phyloP scores from a whole-genome alignment of 495 filamentous ascomycete genomes.

The Neurospora sp. region DNA sequence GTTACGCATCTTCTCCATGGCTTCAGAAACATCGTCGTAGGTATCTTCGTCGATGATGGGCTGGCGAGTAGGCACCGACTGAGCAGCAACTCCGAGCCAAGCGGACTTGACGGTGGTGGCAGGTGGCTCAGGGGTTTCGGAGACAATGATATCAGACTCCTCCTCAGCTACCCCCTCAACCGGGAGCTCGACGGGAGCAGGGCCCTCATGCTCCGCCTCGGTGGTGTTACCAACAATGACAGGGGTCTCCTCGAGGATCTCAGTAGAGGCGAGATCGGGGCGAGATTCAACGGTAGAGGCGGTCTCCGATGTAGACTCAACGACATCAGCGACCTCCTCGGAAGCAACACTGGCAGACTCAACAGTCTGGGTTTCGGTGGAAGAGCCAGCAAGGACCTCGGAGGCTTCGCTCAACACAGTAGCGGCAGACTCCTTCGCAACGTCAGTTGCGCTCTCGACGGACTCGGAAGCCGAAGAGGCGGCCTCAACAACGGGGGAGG shows the following conservation, averaged over 20 bases:
- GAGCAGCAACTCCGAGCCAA: slow-evolving; percentile 35
- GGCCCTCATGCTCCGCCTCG: slow-evolving; percentile 37
- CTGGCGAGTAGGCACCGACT: slow-evolving; percentile 30
- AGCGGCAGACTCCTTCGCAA: not conserved
- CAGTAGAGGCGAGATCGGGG: slow-evolving; percentile 12
- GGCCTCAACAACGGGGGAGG: slow-evolving; percentile 2
- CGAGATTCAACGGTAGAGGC: slow-evolving; percentile 4
- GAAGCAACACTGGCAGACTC: slow-evolving; percentile 1
- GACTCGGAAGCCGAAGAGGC: not conserved
- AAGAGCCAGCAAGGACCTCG: not conserved
- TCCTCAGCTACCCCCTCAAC: slow-evolving; percentile 7
- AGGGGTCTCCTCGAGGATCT: slow-evolving; percentile 16
- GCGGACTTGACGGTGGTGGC: slow-evolving; percentile 26
- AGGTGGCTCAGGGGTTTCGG: not conserved
- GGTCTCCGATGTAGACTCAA: slow-evolving; percentile 12
- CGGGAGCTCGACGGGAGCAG: slow-evolving; percentile 40
- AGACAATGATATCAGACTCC: slow-evolving; percentile 1
- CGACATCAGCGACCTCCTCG: slow-evolving; percentile 6
- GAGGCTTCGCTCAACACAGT: not conserved
- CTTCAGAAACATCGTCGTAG: slow-evolving; percentile 46
- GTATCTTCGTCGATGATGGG: slow-evolving; percentile 31
- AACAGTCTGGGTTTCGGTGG: not conserved
- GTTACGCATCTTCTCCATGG: slow-evolving; percentile 51
- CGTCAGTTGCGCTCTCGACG: not conserved
- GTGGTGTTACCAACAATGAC: slow-evolving; percentile 17